These are phyloP conservation scores for Sisymbrium irio DNA, from an alignment of 345 rosid species.

Conservation along the genomic window DNA sequence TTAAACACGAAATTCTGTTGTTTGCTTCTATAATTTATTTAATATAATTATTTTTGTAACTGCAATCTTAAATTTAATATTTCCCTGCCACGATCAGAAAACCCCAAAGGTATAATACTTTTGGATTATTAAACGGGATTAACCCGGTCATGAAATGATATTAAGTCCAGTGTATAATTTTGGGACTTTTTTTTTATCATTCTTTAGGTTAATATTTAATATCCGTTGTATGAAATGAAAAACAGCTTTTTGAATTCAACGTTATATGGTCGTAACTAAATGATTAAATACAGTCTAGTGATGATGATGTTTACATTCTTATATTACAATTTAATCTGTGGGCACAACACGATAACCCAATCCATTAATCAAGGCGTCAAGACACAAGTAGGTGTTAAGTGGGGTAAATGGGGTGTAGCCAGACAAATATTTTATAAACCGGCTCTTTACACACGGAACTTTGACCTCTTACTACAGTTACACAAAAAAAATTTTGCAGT, in stretches of 20 bases:
- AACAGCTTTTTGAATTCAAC: neutral
- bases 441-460: too few species aligned
- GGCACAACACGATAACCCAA: neutral
- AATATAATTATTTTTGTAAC: neutral
- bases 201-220: neutral
- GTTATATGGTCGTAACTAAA: neutral
- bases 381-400: slow-evolving; percentile 25
- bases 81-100: neutral
- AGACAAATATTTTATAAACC: too few species aligned
- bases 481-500: too few species aligned
- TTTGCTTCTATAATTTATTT: neutral
- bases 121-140: neutral
- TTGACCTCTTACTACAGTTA: too few species aligned
- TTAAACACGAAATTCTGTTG: neutral
- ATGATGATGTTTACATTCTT: neutral
- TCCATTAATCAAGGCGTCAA: slow-evolving; percentile 30
- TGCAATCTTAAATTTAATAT: neutral
- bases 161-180: neutral
- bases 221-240: neutral
- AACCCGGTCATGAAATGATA: neutral
- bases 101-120: neutral
- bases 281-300: neutral
- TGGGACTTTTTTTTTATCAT: neutral
- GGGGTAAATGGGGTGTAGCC: too few species aligned
- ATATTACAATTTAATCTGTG: neutral